These are phyloP conservation scores for Tolypocladium album DNA, from an alignment of 2,329 filamentous ascomycete genomes.

Conservation along the genomic window DNA sequence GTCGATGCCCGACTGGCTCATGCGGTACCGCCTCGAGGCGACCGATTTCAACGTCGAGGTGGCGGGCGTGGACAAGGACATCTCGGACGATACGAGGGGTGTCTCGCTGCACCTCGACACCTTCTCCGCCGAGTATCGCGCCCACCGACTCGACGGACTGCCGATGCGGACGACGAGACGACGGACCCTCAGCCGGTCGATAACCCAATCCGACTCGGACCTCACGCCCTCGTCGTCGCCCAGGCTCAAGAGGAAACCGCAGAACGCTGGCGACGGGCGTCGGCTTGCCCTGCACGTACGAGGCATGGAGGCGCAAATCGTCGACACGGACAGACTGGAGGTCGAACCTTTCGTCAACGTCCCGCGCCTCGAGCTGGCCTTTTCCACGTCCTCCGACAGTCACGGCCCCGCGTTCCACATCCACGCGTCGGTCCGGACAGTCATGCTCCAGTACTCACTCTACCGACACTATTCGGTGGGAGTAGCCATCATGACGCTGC, in stretches of 20 bases:
- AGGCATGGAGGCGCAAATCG: slow-evolving; percentile 80
- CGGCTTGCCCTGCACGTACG: slow-evolving; percentile 70
- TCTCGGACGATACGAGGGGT: slow-evolving; percentile 73
- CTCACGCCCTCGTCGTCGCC: slow-evolving; percentile 28
- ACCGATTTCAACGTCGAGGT: slow-evolving; percentile 85
- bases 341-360: slow-evolving; percentile 76
- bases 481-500: slow-evolving; percentile 67
- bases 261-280: slow-evolving; percentile 61
- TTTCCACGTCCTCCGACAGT: slow-evolving; percentile 75
- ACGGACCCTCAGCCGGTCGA: slow-evolving; percentile 62
- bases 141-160: slow-evolving; percentile 60
- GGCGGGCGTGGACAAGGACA: slow-evolving; percentile 74
- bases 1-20: slow-evolving; percentile 70
- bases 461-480: slow-evolving; percentile 87
- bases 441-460: slow-evolving; percentile 82
- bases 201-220: slow-evolving; percentile 59
- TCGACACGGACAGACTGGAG: slow-evolving; percentile 80
- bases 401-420: slow-evolving; percentile 84
- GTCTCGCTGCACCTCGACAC: slow-evolving; percentile 79
- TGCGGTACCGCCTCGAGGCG: slow-evolving; percentile 75
- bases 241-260: slow-evolving; percentile 39
- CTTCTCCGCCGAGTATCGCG: slow-evolving; percentile 81
- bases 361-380: slow-evolving; percentile 75
- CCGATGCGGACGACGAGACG: slow-evolving; percentile 51
- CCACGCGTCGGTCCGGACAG: slow-evolving; percentile 66